Base-by-base conservation (phyloP, 1,284 basidiomycete genomes). In the Cutaneotrichosporon mucoides region DNA sequence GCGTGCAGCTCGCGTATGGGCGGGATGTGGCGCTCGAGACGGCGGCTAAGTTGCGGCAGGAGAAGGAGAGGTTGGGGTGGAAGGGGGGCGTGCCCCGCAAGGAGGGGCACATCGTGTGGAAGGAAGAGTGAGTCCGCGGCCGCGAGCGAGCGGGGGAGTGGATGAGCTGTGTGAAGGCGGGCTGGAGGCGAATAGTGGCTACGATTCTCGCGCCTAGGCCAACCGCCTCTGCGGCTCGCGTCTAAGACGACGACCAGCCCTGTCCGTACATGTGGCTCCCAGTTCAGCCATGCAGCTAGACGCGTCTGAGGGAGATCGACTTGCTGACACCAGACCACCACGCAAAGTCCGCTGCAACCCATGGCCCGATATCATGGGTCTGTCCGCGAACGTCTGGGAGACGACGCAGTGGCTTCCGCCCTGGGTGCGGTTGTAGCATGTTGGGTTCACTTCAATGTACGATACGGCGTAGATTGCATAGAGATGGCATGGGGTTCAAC, bases 351-450 rank as follows among this genome's bases (percentile, higher is more conserved):
- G 76, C 13, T 79, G 78, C 61, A 72, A 79, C 62, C 71, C 77
- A 7, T 79, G 78, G 78, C 78, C 78, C 1, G 77, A 79, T 45
- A 61, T 53, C n/a, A 67, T 71, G 45, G 77, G 77, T 0, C 59
- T 76, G 33, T 63, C 62, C 34, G 73, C 69, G n/a, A 79, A 79
- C 56, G 76, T 79, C 3, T 79, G 78, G 78, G 71, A 73, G 60
- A 67, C 59, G 40, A 76, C 69, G 33, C 34, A 12, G 2, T 48
- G 46, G 46, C 46, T 48, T 9, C 33, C 46, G 11, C 46, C 46
- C 5, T 48, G 33, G 46, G 5, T 12, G 44, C 9, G 38, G 12
- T 8, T 12, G 24, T 24, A 24, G 24, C 24, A 24, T 24, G 24
- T 24, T 24, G 24, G 24, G 24, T 24, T 24, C 3, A 24, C 24